Conservation (phyloP, 768 basidiomycete genomes). For the Lactifluus echinatus region DNA sequence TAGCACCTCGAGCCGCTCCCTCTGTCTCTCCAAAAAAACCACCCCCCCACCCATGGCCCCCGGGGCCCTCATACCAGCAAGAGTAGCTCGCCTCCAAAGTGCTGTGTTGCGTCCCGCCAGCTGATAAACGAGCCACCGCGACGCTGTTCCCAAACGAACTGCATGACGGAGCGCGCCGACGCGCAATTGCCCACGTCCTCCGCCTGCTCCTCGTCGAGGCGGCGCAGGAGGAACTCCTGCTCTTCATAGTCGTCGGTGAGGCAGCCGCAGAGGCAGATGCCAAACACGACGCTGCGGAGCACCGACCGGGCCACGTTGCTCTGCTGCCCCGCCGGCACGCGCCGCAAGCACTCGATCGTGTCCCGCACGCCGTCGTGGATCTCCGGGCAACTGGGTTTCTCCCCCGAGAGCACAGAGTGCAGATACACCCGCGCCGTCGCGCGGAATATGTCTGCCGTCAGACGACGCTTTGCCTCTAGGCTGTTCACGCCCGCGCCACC, state of each 20-base stretch:
- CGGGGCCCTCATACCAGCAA: slow-evolving; percentile 50
- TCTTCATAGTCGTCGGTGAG: slow-evolving; percentile 46
- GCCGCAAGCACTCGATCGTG: slow-evolving; percentile 40
- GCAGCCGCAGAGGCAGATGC: slow-evolving; percentile 64
- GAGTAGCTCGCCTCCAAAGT: slow-evolving; percentile 32
- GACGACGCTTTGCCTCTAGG: slow-evolving; percentile 28
- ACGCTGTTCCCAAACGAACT: slow-evolving; percentile 46
- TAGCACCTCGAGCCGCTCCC: no score
- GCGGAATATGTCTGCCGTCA: slow-evolving; percentile 51
- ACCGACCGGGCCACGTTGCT: slow-evolving; percentile 39
- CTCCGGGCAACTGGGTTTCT: slow-evolving; percentile 56
- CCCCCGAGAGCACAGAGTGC: slow-evolving; percentile 67
- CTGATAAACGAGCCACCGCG: slow-evolving; percentile 33
- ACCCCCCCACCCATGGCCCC: background rate
- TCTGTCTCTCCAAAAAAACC: no score
- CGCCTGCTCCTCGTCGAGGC: slow-evolving; percentile 43
- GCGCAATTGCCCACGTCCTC: slow-evolving; percentile 57
- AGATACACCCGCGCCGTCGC: slow-evolving; percentile 68
- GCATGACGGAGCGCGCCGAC: slow-evolving; percentile 46
- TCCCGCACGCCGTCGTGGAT: slow-evolving; percentile 47
- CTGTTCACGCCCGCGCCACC: slow-evolving; percentile 14
- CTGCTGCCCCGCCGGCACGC: slow-evolving; percentile 28
- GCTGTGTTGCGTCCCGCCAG: slow-evolving; percentile 52
- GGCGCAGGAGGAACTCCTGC: slow-evolving; percentile 34
- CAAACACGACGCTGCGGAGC: slow-evolving; percentile 71